Percentiles rank a stretch among this genome's conserved stretches.
These are phyloP conservation scores for Euphorbia tirucalli DNA, from an alignment of 345 rosid genomes.

Conservation along the genomic window DNA sequence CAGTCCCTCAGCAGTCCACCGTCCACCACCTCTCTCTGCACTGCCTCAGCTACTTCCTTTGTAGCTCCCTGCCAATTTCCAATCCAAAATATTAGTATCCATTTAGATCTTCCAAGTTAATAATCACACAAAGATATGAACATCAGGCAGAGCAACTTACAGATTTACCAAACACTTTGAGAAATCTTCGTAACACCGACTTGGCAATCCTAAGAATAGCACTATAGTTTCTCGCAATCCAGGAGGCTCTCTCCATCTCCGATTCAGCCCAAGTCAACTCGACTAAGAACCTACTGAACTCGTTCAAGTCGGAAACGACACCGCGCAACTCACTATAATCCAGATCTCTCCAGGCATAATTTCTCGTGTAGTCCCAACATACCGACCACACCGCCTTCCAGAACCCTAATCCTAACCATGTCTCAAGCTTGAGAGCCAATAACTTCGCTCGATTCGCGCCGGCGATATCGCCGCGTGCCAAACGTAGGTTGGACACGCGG, in stretches of 20 bases:
- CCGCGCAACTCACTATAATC: slow-evolving; percentile 51
- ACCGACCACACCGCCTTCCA: slow-evolving; percentile 51
- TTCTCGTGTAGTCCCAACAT: slow-evolving; percentile 74
- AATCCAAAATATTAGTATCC: neutral
- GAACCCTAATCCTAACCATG: slow-evolving; percentile 43
- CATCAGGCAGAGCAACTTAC: slow-evolving; percentile 24
- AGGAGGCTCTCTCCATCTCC: slow-evolving; percentile 45
- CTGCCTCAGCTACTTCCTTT: slow-evolving; percentile 56
- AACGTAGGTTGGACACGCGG: slow-evolving; percentile 75
- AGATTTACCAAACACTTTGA: slow-evolving; percentile 49
- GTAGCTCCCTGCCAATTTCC: slow-evolving; percentile 53
- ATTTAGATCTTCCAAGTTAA: neutral
- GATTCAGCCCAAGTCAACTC: slow-evolving; percentile 50
- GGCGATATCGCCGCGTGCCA: slow-evolving; percentile 55
- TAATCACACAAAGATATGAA: neutral
- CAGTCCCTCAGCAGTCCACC: slow-evolving; percentile 75
- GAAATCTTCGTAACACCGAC: slow-evolving; percentile 46
- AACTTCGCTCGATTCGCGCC: slow-evolving; percentile 57
- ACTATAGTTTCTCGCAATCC: slow-evolving; percentile 50
- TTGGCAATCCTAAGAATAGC: slow-evolving; percentile 46
- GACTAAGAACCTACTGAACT: slow-evolving; percentile 41
- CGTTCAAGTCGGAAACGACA: slow-evolving; percentile 58
- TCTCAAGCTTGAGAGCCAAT: slow-evolving; percentile 54
- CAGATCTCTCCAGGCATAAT: slow-evolving; percentile 68
- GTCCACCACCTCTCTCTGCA: slow-evolving; percentile 57